Evolutionary conservation across 306 rosid genomes (phyloP).

Genomic region (Oemleria cerasiformis): DNA sequence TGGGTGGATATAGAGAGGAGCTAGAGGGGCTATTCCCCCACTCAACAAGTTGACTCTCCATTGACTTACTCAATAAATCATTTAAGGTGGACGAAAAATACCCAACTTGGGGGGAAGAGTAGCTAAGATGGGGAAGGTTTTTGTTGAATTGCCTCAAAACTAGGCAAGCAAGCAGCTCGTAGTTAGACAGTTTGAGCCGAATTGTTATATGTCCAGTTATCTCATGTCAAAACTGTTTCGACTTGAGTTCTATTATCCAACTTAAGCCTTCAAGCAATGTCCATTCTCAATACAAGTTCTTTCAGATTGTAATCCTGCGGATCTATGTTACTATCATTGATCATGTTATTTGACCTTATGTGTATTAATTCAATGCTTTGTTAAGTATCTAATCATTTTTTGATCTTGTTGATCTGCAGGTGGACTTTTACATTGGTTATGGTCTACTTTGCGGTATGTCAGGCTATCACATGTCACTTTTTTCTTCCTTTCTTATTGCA

Average conservation of each 20-base stretch:
- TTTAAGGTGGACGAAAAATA: no score
- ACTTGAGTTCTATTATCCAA: not conserved
- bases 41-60: no score
- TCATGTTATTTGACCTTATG: not conserved
- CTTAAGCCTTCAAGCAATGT: not conserved
- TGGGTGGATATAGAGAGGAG: not conserved
- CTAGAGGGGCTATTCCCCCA: no score
- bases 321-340: not conserved
- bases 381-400: slow-evolving; percentile 9
- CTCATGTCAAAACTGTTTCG: not conserved
- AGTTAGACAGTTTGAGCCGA: no score
- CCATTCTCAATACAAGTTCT: not conserved
- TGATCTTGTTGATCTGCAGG: slow-evolving; percentile 42
- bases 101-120: no score
- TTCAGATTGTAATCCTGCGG: not conserved
- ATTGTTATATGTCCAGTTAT: no score
- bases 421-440: slow-evolving; percentile 78
- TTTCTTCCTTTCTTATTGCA: not conserved
- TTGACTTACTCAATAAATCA: no score
- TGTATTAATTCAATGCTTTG: slow-evolving; percentile 7
- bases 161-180: no score
- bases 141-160: no score
- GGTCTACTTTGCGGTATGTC: slow-evolving; percentile 69
- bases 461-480: not conserved
- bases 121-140: no score